Evolutionary conservation across 305 asterid genomes (phyloP), one percentile per base, ranked within the genome.

Genomic region (Fraxinus latifolia): DNA sequence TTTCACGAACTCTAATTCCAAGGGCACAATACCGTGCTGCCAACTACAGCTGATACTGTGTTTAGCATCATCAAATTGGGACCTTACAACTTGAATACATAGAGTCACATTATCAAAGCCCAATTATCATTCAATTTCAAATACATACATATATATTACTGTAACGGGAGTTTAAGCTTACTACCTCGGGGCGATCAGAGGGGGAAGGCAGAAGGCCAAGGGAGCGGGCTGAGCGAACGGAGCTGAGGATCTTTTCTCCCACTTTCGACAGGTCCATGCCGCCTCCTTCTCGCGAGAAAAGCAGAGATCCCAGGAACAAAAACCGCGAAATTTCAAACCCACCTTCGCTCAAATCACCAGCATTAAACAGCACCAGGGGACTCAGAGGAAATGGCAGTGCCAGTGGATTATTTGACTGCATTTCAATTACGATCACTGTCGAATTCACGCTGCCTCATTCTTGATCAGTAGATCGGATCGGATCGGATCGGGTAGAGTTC

Each of bases 221-320:
- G 70, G 98, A 93, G 86, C 98, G 95, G 3, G 99, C 99, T 6
- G 98, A 95, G 84, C 99, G 99, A 82, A 95, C 98, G 74, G 99
- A 96, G 90, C 98, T 96, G 87, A 96, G 84, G 82, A 96, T 86
- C 95, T 94, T 96, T 91, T 94, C 98, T 74, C 98, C 99, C 83
- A 96, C 98, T 87, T 93, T 93, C 73, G 98, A 93, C 85, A 96
- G 87, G 92, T 96, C 99, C 99, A 96, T 96, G 81, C 88, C 91
- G 82, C 93, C 95, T 85, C 91, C 92, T 84, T 92, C 94, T 47
- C 87, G 92, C 73, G 95, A 92, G 86, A 96, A 93, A 85, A 96
- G 96, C 89, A 96, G 92, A 86, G 99, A 94, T 68, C 97, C 98
- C 65, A 96, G 85, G 90, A 96, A 96, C 87, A 96, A 86, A 77